A percentile compares a stretch with the other conserved stretches of the same genome.
phyloP scores from a whole-genome alignment of 768 basidiomycete genomes.

The Leucocoprinus birnbaumii region DNA sequence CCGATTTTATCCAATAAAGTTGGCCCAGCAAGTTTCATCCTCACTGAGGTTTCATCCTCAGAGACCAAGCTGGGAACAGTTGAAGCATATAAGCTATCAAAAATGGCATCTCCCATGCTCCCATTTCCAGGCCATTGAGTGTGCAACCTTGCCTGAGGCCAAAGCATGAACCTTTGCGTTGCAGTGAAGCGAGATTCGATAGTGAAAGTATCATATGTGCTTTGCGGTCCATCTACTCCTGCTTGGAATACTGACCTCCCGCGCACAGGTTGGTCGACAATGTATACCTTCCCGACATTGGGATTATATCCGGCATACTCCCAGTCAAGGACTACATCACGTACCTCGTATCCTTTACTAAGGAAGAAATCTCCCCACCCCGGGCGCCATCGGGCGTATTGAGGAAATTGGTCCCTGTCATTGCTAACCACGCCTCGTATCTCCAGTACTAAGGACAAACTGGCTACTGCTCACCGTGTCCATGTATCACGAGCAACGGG shows the following conservation, averaged over 20 bases:
- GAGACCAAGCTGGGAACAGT: conserved; percentile 37
- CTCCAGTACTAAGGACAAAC: background rate
- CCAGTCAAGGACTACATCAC: background rate
- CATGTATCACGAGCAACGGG: conserved; percentile 48
- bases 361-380: conserved; percentile 60
- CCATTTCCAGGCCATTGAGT: conserved; percentile 57
- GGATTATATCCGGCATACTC: too few species aligned
- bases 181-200: conserved; percentile 43
- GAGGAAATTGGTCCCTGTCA: conserved; percentile 51
- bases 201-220: conserved; percentile 22
- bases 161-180: conserved; percentile 33
- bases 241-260: conserved; percentile 44
- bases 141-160: conserved; percentile 43
- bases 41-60: conserved; percentile 31
- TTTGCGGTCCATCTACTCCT: conserved; percentile 32
- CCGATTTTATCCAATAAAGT: conserved; percentile 45
- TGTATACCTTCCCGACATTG: conserved; percentile 32
- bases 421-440: conserved; percentile 25
- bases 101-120: conserved; percentile 39
- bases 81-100: conserved; percentile 44
- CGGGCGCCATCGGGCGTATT: conserved; percentile 51
- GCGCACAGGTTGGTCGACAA: conserved; percentile 44
- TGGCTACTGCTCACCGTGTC: conserved; percentile 29
- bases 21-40: conserved; percentile 38
- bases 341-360: conserved; percentile 47